Percentiles rank a stretch among this genome's conserved stretches.
phyloP scores from a whole-genome alignment of 768 basidiomycete species.

The Saitozyma sp. region DNA sequence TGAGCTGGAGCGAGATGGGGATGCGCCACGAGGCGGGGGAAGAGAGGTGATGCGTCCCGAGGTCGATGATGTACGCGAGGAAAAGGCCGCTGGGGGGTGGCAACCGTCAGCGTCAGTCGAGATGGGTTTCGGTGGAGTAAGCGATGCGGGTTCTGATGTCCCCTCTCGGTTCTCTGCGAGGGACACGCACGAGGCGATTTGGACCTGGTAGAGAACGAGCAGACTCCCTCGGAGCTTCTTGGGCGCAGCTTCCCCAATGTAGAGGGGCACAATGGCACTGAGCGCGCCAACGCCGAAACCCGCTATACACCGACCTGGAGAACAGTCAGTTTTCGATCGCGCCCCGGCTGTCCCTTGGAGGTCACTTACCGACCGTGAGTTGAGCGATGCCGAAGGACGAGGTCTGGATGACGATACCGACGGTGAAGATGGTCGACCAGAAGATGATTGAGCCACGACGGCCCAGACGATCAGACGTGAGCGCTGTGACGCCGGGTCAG shows the following conservation, averaged over 20 bases:
- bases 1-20: slow-evolving; percentile 67
- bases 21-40: slow-evolving; percentile 68
- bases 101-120: too few species aligned
- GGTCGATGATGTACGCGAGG: slow-evolving; percentile 21
- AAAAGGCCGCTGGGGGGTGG: slow-evolving; percentile 6
- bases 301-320: slow-evolving; percentile 54
- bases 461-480: slow-evolving; percentile 72
- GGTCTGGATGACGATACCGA: slow-evolving; percentile 69
- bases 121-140: too few species aligned
- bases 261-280: slow-evolving; percentile 61
- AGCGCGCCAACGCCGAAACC: slow-evolving; percentile 76
- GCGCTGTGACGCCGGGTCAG: slow-evolving; percentile 67
- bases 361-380: slow-evolving; percentile 58
- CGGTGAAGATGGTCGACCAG: slow-evolving; percentile 69
- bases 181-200: slow-evolving; percentile 57
- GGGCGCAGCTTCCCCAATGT: slow-evolving; percentile 76
- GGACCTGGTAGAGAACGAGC: slow-evolving; percentile 73
- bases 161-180: slow-evolving; percentile 6
- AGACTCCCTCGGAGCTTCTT: slow-evolving; percentile 71
- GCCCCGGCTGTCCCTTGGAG: too few species aligned
- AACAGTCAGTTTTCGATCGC: too few species aligned
- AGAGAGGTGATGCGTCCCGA: slow-evolving; percentile 47
- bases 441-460: slow-evolving; percentile 72
- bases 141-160: too few species aligned
- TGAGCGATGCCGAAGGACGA: slow-evolving; percentile 64